Evolutionary conservation across 371 early-diverging fungal genomes (phyloP).

Genomic region (Mortierella sp.): DNA sequence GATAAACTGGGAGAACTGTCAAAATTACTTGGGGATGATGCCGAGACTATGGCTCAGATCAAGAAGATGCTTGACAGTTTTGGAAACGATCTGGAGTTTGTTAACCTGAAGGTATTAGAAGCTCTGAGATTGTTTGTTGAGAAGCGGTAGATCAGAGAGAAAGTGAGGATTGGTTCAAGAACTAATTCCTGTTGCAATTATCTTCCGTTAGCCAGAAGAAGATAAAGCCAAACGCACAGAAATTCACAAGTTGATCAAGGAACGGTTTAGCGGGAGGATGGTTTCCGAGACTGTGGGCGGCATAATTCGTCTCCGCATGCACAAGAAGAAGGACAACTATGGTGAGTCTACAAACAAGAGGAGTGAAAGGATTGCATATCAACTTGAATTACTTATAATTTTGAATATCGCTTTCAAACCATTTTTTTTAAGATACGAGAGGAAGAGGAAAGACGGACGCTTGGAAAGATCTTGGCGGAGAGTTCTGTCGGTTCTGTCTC

Average conservation of each 20-base stretch:
- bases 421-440: conserved; percentile 20
- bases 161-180: not conserved
- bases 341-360: conserved; percentile 12
- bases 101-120: conserved; percentile 54
- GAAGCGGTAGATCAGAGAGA: too few relatives aligned
- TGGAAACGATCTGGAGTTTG: conserved; percentile 50
- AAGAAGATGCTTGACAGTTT: conserved; percentile 57
- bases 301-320: conserved; percentile 55
- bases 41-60: conserved; percentile 55
- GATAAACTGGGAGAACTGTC: conserved; percentile 34
- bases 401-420: not conserved
- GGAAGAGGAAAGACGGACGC: conserved; percentile 54
- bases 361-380: not conserved
- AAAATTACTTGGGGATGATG: conserved; percentile 33
- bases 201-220: conserved; percentile 36
- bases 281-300: conserved; percentile 65
- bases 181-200: not conserved
- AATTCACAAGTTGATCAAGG: conserved; percentile 68
- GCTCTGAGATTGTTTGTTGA: too few relatives aligned
- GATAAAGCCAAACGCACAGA: conserved; percentile 67
- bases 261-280: conserved; percentile 60
- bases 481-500: conserved; percentile 85
- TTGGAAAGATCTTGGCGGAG: conserved; percentile 71
- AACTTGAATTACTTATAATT: not conserved
- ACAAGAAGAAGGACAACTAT: conserved; percentile 38